Base-by-base conservation (phyloP, 2,329 filamentous ascomycete species). In the Plenodomus biglobosus region DNA sequence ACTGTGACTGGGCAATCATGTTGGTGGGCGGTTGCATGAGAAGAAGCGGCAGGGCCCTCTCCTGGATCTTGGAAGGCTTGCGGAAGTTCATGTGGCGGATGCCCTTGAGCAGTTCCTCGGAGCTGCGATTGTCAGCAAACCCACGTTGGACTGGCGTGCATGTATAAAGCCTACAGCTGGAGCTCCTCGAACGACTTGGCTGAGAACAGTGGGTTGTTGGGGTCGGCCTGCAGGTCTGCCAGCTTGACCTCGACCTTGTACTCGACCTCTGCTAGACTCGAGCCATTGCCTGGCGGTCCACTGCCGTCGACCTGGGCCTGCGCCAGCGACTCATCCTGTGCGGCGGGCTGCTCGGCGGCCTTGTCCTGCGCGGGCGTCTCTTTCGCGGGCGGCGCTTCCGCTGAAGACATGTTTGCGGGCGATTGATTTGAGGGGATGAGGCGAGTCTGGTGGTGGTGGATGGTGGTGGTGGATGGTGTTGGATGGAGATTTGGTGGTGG, bases 1-100 rank as follows among this genome's bases (percentile, higher is more conserved):
- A 99, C 73, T 99, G 94, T n/a, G 94, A 99, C 75, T 99, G 94
- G 3, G 92, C 94, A 67, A 99, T 92, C 82, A 99, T 88, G 74
- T 97, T 97, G 57, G 81, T 81, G 0, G 92, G 87, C n/a, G 94
- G 92, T 67, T 96, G 80, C 62, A 82, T 78, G 55, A 99, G 82
- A 66, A 99, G 87, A 46, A 99, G 80, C 21, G 94, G 94, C 16
- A 99, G 82, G 1, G 94, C 94, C 62, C 87, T 90, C 73, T 96
- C 94, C 77, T 99, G 94, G 58, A 99, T 95, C 77, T 99, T 99
- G 47, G 94, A 97, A 0, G 94, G 94, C 74, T 95, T 95, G 66
- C 86, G 82, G 78, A 96, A 97, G 75, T 88, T 88, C 81, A 97
- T 88, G 58, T 89, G 84, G 44, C 92, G 81, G 56, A 97, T 87